Evolutionary conservation across 495 filamentous ascomycete species (phyloP), one percentile per base, ranked within the genome.

Genomic region (Aspergillus avenaceus): DNA sequence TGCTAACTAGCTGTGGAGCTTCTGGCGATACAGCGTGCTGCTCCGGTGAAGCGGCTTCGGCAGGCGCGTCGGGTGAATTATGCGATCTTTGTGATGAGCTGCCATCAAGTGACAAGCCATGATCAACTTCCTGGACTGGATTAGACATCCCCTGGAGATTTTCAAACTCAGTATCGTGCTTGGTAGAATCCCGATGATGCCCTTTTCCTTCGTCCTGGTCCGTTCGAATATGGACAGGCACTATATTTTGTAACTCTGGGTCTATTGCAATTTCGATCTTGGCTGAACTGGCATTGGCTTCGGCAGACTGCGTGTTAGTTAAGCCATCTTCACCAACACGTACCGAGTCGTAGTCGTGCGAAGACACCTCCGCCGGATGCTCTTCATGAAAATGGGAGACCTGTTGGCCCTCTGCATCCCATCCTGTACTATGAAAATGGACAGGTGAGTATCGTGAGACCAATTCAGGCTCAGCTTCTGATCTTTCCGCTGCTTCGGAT

Each of bases 1-100:
- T 7, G 25, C 28, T 44, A 24, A 19, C 23, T 41, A 59, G 49
- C 24, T 68, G 61, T 2, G 64, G 64, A 45, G 53, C 48, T 16
- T 59, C 58, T 25, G 60, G 56, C 11, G 56, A 66, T 3, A 50
- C 32, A 19, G 62, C 44, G 38, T 59, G 62, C 21, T 55, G 53
- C 22, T 49, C 45, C 37, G 34, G 25, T 21, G 45, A 14, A 37
- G n/a, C 22, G 4, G 3, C 26, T 23, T 37, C 28, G 19, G 29
- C 16, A 22, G 40, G 5, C 2, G 16, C 24, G 5, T 19, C 37
- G 21, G 12, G 12, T 11, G 45, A 29, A n/a, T 41, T 24, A 23
- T 43, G 53, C 16, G 38, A 8, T 5, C 18, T 28, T 44, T 36
- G 21, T 9, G 58, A 46, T 12, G 37, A 18, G 37, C 49, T 37